Base-by-base conservation (phyloP, 1,284 basidiomycete genomes). In the Tylopilus orsonianus region DNA sequence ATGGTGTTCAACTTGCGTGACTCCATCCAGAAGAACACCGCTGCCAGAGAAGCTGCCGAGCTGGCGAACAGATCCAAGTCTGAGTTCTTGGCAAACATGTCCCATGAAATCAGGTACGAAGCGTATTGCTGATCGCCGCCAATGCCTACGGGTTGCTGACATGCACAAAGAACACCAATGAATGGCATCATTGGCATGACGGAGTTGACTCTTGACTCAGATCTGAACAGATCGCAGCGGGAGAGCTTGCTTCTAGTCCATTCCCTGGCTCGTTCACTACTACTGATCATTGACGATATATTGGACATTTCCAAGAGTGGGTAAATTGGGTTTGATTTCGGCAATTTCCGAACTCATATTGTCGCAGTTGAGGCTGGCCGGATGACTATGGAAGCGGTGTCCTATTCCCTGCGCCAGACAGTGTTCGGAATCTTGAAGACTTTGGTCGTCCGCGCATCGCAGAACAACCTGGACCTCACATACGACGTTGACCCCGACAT, bases 151-250 rank as follows among this genome's bases (percentile, higher is more conserved):
- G 50, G 41, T 59, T 49, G 30, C 50, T 54, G 50, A 60, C 42
- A 40, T 39, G 44, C 14, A 35, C 48, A 32, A 59, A 92, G 93
- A 64, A 97, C 95, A 22, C 94, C 95, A 0, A 97, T 97, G 95
- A 97, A 97, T 67, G 94, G 96, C 64, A 99, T 99, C 71, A 99
- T 99, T 58, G 96, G 93, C 16, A 97, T 99, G 94, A 99, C 97
- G 41, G 95, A 97, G 70, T 75, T 99, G 57, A 98, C 96, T 14
- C 81, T 99, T 39, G 96, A 99, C 68, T 90, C 89, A 46, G 91
- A 95, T 63, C 70, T 96, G 49, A 93, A 92, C 55, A 73, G 92
- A 56, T 88, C 86, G 37, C 93, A 95, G 70, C 77, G 96, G 51
- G 97, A 99, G 75, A 97, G 95, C 68, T 76, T 99, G 70, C 79